Evolutionary conservation across 2,329 filamentous ascomycete species (phyloP).

Genomic region (Lasiodiplodia sp.): DNA sequence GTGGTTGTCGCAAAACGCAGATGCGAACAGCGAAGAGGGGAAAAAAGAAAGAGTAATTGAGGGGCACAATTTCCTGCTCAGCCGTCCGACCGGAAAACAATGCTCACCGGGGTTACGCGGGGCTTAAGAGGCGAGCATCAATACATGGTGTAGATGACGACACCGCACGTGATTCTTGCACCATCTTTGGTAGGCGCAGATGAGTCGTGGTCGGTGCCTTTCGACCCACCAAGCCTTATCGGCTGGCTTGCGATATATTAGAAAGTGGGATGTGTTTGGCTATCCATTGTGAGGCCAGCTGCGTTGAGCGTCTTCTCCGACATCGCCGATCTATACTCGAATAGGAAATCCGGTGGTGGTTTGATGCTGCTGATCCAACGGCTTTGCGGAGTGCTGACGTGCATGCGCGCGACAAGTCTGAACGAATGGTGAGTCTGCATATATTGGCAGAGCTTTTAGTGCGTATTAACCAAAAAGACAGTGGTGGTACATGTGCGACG

Average conservation of each 20-base stretch:
- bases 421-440: not conserved
- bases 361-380: not conserved
- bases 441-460: not conserved
- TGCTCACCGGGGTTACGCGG: not conserved
- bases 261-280: conserved; percentile 11
- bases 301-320: not conserved
- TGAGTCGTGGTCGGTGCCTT: conserved; percentile 1
- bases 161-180: conserved; percentile 29
- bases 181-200: conserved; percentile 17
- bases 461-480: not conserved
- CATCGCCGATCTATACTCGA: not conserved
- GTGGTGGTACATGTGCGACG: not conserved
- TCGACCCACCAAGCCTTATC: conserved; percentile 15
- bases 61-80: not conserved
- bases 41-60: not conserved
- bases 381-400: no score
- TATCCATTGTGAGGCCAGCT: not conserved
- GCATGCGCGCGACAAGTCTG: not conserved
- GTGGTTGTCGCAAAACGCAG: not conserved
- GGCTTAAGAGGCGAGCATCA: conserved; percentile 22
- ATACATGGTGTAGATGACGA: conserved; percentile 24
- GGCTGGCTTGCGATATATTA: not conserved
- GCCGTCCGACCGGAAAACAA: not conserved
- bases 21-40: not conserved
- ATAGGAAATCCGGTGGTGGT: not conserved